A percentile compares a stretch with the other conserved stretches of the same genome.
Evolutionary conservation across 2,329 filamentous ascomycete genomes (phyloP).

Genomic region (Pleochaeta shiraiana): DNA sequence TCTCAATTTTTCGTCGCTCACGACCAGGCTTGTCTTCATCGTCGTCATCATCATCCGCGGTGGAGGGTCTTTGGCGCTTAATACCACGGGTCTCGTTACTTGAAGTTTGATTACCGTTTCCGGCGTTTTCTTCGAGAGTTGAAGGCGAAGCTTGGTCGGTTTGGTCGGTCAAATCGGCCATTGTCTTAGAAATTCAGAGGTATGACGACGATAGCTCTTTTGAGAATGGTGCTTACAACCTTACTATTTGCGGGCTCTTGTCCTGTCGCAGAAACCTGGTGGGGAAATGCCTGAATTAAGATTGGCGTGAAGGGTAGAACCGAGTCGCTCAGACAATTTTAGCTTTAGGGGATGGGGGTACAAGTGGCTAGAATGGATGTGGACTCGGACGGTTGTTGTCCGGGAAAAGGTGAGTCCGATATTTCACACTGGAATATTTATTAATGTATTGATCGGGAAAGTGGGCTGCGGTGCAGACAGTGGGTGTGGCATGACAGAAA

Average conservation of each 20-base stretch:
- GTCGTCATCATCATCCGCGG: constrained; percentile 85
- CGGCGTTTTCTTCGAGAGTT: constrained; percentile 53
- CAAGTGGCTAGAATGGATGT: not conserved
- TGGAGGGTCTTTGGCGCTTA: constrained; percentile 70
- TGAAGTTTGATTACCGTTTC: constrained; percentile 41
- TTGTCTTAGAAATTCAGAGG: constrained; percentile 20
- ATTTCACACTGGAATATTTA: constrained; percentile 11
- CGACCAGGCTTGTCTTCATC: constrained; percentile 95
- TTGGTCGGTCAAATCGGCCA: constrained; percentile 64
- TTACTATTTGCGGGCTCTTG: constrained; percentile 19
- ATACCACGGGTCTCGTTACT: constrained; percentile 54
- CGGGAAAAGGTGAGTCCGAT: constrained; percentile 8
- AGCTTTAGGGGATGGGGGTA: constrained; percentile 2
- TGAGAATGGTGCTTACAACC: constrained; percentile 18
- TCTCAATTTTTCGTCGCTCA: constrained; percentile 98
- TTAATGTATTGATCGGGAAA: constrained; percentile 19
- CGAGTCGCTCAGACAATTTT: constrained; percentile 10
- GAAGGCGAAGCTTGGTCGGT: constrained; percentile 55
- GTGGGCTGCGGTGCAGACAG: constrained; percentile 8
- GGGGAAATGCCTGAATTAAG: constrained; percentile 17
- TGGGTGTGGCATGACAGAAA: constrained; percentile 17
- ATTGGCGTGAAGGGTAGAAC: constrained; percentile 16
- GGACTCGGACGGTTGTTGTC: constrained; percentile 8
- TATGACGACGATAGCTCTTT: constrained; percentile 20
- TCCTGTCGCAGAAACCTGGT: constrained; percentile 19